These are phyloP conservation scores for Stenocarpella maydis DNA, from an alignment of 2,329 filamentous ascomycete genomes.

Conservation along the genomic window DNA sequence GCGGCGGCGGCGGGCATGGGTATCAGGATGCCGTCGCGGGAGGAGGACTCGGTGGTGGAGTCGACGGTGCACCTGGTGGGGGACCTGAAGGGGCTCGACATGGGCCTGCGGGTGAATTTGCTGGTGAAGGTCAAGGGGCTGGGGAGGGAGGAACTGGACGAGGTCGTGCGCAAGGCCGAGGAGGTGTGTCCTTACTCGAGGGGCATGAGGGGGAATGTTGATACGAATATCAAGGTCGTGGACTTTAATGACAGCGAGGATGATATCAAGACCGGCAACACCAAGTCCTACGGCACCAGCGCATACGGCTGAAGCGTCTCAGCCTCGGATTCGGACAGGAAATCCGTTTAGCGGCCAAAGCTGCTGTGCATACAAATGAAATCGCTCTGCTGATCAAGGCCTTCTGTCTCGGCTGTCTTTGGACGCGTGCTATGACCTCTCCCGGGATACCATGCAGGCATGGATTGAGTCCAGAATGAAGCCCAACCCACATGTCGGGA, in stretches of 20 bases:
- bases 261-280: background rate
- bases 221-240: slow-evolving; percentile 40
- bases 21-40: slow-evolving; percentile 49
- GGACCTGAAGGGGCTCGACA: slow-evolving; percentile 52
- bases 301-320: background rate
- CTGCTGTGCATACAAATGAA: background rate
- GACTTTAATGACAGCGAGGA: background rate
- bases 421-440: background rate
- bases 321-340: background rate
- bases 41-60: slow-evolving; percentile 49
- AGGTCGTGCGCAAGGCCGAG: slow-evolving; percentile 41
- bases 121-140: slow-evolving; percentile 47
- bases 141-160: slow-evolving; percentile 39
- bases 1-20: slow-evolving; percentile 49
- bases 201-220: slow-evolving; percentile 42
- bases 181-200: slow-evolving; percentile 43
- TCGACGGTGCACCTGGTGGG: slow-evolving; percentile 54
- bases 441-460: too few species aligned
- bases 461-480: background rate
- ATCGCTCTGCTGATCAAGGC: background rate
- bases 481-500: background rate
- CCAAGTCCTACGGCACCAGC: slow-evolving; percentile 18
- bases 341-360: background rate
- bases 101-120: slow-evolving; percentile 54
- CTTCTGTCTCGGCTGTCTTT: background rate